Evolutionary conservation across 352 stramenopile species (phyloP).

Genomic region (Globisporangium middletonii): DNA sequence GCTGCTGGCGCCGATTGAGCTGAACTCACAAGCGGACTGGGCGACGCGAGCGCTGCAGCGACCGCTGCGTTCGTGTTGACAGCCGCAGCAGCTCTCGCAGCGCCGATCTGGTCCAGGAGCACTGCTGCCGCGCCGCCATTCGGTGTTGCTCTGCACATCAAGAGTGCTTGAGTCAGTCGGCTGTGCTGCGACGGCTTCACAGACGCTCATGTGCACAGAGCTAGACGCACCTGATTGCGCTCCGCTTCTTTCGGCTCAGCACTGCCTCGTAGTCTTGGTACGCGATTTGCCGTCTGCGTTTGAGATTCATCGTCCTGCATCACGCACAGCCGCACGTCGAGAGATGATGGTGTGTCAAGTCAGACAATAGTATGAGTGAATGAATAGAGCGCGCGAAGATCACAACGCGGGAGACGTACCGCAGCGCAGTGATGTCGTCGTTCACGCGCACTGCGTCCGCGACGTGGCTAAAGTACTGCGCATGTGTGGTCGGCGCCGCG

Average conservation of each 20-base stretch:
- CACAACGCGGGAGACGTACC: conserved; percentile 19
- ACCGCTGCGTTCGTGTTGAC: neutral
- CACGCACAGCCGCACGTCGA: neutral
- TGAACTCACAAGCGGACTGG: too few relatives aligned
- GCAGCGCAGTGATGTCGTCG: conserved; percentile 39
- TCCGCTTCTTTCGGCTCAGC: conserved; percentile 67
- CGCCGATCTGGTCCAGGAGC: conserved; percentile 6
- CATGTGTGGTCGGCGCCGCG: conserved; percentile 47
- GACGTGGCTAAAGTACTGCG: conserved; percentile 72
- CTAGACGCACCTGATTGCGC: conserved; percentile 10
- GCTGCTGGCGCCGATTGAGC: conserved; percentile 4
- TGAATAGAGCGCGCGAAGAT: conserved; percentile 1
- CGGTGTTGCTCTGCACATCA: conserved; percentile 2
- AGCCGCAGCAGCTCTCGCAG: neutral
- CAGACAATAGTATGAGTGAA: conserved; percentile 4
- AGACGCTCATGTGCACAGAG: neutral
- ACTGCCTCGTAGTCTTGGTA: conserved; percentile 72
- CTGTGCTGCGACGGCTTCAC: neutral
- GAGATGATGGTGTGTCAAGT: neutral
- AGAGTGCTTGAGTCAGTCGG: too few relatives aligned
- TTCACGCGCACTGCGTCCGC: conserved; percentile 51
- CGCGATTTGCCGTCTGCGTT: conserved; percentile 49
- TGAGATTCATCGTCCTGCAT: conserved; percentile 56
- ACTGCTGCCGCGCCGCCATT: conserved; percentile 6
- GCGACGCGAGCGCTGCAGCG: neutral